Base-by-base conservation (phyloP, 345 rosid genomes). In the Bruguiera gymnorhiza region DNA sequence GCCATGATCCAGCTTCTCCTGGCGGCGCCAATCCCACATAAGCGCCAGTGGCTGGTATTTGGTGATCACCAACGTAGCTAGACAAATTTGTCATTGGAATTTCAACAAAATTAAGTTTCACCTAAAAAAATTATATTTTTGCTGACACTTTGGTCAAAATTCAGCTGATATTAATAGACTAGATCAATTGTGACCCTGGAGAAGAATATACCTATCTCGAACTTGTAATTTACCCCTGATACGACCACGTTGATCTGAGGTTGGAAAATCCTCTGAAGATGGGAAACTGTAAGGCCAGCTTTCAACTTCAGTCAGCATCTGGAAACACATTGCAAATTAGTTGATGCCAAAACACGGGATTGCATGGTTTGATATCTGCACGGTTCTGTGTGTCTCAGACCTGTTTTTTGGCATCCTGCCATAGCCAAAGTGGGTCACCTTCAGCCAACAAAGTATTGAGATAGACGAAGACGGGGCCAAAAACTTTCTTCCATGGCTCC, bases 261-360 rank as follows among this genome's bases (percentile, higher is more conserved):
- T 82, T 23, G 73, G 85, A 75, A 86, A 92, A 77, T 95, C 97
- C 77, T 95, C 91, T 3, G 97, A 88, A 73, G 95, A 90, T 21
- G 97, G 97, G 74, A 95, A 95, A 73, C 76, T 79, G 65, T 95
- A 92, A 4, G 97, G 99, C 99, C 99, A 92, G 63, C 82, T 89
- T 70, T 88, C 79, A 32, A 81, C 89, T 82, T 95, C 93, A 59
- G 43, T 75, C 76, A 68, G 80, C 91, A 83, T 86, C 96, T 91
- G 76, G 76, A 73, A 37, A 67, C 34, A 24, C 31, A 8, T 56
- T 56, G 60, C 16, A 56, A 43, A 43, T 43, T 43, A 43, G 50
- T 43, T 5, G 16, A 3, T 11, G 50, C 50, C 50, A 43, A 43
- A 43, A 13, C 50, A 11, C 15, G 16, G 50, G 50, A 43, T 43